Base-by-base conservation (phyloP, 176 grass and related monocot species). In the Carex myosuroides region DNA sequence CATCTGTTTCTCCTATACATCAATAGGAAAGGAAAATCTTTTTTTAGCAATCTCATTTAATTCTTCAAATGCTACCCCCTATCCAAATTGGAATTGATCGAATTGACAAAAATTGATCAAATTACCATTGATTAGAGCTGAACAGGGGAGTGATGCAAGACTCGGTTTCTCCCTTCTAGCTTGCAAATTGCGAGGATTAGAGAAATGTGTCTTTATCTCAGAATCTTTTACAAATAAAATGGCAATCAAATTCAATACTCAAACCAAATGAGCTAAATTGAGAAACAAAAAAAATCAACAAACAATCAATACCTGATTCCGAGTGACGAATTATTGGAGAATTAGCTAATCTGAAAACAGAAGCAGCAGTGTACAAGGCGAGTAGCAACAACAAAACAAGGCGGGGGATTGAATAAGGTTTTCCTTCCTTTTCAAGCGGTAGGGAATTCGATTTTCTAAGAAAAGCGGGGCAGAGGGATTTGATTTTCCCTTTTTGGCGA, bases 121-220 rank as follows among this genome's bases (percentile, higher is more conserved):
- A 83, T 89, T 87, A 96, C 94, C 94, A 83, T 85, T 93, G 89
- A 96, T 96, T 60, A 93, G 75, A 60, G 90, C 83, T 3, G 91
- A 93, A 83, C 94, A 96, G 39, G 91, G 91, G 37, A 91, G 91
- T 14, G 89, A 95, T 29, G 90, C 84, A 65, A 84, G 86, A 37
- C 86, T 87, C 21, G 74, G 91, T 20, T 85, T 96, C 85, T 96
- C 94, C 83, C 87, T 70, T 89, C 87, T 86, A 17, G 89, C 94
- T 74, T 94, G 81, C 22, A 96, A 88, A 33, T 81, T 29, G 79
- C 87, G 89, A 63, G 71, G 85, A 41, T 89, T 89, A 17, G 89
- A 91, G 71, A 96, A 85, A 88, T 96, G 94, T 35, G 94, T 96
- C 94, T 89, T 93, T 80, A 96, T 81, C 82, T 93, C 89, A 48